Evolutionary conservation across 305 asterid genomes (phyloP).

Genomic region (Fraxinus sp.): DNA sequence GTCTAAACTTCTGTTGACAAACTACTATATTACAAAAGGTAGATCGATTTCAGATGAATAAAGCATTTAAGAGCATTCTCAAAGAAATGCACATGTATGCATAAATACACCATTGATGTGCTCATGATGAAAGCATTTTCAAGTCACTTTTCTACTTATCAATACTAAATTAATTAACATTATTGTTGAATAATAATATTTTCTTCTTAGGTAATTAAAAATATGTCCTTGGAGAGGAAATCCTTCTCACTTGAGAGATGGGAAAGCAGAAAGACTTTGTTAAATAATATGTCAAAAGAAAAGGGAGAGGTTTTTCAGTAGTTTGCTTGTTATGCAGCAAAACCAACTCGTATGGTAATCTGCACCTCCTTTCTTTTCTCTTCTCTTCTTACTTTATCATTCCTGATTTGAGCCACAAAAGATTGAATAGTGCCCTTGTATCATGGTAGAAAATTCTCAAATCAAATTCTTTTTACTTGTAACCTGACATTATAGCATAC

Average conservation of each 20-base stretch:
- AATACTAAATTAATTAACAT: neutral
- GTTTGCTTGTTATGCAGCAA: neutral
- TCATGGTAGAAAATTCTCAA: neutral
- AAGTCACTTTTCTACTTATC: neutral
- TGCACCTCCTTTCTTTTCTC: neutral
- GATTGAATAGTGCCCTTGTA: neutral
- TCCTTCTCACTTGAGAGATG: neutral
- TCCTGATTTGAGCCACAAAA: neutral
- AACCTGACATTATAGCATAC: neutral
- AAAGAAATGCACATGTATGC: neutral
- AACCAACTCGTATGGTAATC: neutral
- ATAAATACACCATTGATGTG: neutral
- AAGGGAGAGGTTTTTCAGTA: neutral
- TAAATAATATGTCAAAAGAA: neutral
- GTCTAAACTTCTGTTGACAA: neutral
- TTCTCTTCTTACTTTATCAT: neutral
- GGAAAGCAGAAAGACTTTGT: neutral
- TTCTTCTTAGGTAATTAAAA: neutral
- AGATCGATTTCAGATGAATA: neutral
- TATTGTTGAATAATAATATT: neutral
- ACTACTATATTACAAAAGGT: neutral
- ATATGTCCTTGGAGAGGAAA: neutral
- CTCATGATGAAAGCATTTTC: neutral
- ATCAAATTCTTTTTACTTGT: neutral
- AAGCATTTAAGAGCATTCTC: neutral